Evolutionary conservation across 2,329 filamentous ascomycete species (phyloP), one percentile per base, ranked within the genome.

Genomic region (Penicillium sp.): DNA sequence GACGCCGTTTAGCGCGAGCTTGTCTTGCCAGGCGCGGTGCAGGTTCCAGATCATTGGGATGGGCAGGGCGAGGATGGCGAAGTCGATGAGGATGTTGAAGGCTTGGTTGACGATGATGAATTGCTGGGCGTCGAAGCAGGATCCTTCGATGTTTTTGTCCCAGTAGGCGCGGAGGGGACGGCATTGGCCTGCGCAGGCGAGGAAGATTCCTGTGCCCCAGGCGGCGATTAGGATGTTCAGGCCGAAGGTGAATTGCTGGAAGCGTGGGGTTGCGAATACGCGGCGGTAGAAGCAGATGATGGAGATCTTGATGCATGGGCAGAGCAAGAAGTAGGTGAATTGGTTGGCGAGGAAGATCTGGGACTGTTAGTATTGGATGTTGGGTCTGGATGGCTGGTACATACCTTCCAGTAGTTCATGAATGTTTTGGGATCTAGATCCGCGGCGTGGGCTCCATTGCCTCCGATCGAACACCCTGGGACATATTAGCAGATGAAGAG

Each of bases 241-340:
- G 11, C 48, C 58, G 34, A 71, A 60, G 18, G 60, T 63, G 21
- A 58, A 52, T 22, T 52, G 47, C 51, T 69, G 68, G 57, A 71
- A 71, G 38, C 51, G 52, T 11, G 63, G 64, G 11, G 63, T 67
- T 24, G 67, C 62, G 61, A 71, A 71, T 14, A 71, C 52, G 7
- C 68, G 68, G 14, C 69, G 69, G 55, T 71, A 71, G 64, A 71
- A 71, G 57, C 68, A 71, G 49, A 71, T 57, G 48, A 71, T 68
- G 42, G 68, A 71, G 44, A 71, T 69, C 40, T 71, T 71, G 57
- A 70, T 67, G 40, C 58, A 57, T 2, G 68, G 68, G 32, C 67
- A 69, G 38, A 71, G 60, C 10, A 68, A 14, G 56, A 71, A 71
- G 52, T 71, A 71, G 29, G 67, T 68, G 55, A 71, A 71, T 55